phyloP scores from a whole-genome alignment of 305 asterid genomes.

The Solanum hybrid region DNA sequence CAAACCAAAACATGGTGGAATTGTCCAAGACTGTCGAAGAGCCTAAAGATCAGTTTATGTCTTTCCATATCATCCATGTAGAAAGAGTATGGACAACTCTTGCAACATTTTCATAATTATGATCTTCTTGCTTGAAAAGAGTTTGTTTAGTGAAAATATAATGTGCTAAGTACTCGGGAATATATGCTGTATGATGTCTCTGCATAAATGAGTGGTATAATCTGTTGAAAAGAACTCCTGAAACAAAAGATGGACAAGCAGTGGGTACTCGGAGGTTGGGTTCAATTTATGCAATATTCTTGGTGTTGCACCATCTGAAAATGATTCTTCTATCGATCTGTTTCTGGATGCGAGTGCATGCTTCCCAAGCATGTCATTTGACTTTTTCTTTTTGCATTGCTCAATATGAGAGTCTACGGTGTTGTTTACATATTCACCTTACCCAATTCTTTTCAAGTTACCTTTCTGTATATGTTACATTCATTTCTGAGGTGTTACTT shows the following conservation, averaged over 20 bases:
- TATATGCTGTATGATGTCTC: background rate
- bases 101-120: background rate
- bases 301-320: background rate
- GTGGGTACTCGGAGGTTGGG: background rate
- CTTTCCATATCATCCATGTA: conserved; percentile 65
- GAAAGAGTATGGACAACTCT: conserved; percentile 48
- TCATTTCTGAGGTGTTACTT: background rate
- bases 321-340: background rate
- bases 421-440: background rate
- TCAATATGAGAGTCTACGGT: background rate
- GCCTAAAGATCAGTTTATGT: conserved; percentile 62
- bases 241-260: background rate
- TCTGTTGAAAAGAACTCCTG: background rate
- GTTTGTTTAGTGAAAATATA: background rate
- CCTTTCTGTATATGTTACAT: background rate
- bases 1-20: conserved; percentile 80
- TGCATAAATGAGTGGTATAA: background rate
- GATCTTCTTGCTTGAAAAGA: background rate
- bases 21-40: conserved; percentile 79
- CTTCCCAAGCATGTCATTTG: background rate
- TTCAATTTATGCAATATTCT: background rate
- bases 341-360: background rate
- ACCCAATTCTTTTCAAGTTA: background rate
- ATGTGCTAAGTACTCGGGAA: background rate
- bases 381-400: background rate